Evolutionary conservation across 1,139 yeast species (phyloP), one percentile per base, ranked within the genome.

Genomic region (Lodderomyces elongisporus): DNA sequence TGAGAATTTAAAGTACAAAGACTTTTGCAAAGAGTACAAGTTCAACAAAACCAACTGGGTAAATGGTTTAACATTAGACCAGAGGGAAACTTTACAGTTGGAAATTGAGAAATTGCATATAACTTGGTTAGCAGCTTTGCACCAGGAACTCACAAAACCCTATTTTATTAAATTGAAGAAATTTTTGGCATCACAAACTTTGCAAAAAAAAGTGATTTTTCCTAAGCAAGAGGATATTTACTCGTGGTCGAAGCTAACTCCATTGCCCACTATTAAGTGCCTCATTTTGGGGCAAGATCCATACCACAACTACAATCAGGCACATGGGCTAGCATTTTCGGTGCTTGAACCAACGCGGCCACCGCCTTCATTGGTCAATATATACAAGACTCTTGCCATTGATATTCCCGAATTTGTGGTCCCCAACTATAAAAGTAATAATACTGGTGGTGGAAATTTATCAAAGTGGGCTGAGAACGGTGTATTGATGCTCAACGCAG

Each of bases 201-300:
- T 54, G 40, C 25, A 28, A 36, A 48, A 54, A 39, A 69, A 71
- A 39, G 63, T 68, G 2, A 66, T 89, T 0, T 91, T 85, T 57
- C 99, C 99, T 1, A 89, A 91, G 0, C 56, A 63, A 16, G 51
- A 70, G 13, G 83, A 84, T 40, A 77, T 91, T n/a, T 91, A 91
- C 54, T 84, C 96, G 0, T 91, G 98, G 97, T 81, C 95, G 2
- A 74, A 88, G 30, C 67, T 80, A 22, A 87, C 97, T 0, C 96
- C 96, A 0, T 64, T 91, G 23, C 67, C 77, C 4, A 56, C 72
- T 2, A 83, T 89, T 20, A 80, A 78, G 49, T 93, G 93, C 22
- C 72, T 91, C 3, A 70, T 93, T 13, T 64, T 93, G 29, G 99
- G 99, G 1, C 99, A 91, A 55, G 99, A 91, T 54, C 99, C 99